Percentiles rank a stretch among this genome's conserved stretches.
Conservation (phyloP, 2,329 filamentous ascomycete genomes). For the Pseudocercospora ulei region DNA sequence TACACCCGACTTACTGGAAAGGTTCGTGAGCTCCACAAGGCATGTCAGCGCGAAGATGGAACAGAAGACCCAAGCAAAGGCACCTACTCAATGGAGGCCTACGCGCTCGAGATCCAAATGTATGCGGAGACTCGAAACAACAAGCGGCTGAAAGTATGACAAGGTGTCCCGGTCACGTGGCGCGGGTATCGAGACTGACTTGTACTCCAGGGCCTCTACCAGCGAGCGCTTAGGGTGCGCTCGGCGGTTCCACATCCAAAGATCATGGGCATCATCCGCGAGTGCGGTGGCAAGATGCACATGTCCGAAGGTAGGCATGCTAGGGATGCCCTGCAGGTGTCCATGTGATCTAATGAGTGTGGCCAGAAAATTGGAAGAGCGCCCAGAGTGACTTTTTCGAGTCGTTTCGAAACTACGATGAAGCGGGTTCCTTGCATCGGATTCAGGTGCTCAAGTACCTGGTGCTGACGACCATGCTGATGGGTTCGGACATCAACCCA, state of each 20-base stretch:
- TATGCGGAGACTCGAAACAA: slow-evolving; percentile 94
- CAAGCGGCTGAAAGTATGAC: slow-evolving; percentile 71
- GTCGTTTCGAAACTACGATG: slow-evolving; percentile 97
- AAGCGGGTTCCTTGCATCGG: slow-evolving; percentile 87
- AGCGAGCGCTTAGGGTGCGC: slow-evolving; percentile 79
- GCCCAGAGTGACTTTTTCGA: slow-evolving; percentile 98
- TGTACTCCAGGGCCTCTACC: slow-evolving; percentile 57
- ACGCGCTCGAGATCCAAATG: slow-evolving; percentile 97
- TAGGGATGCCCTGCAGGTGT: slow-evolving; percentile 23
- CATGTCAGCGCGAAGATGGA: slow-evolving; percentile 80
- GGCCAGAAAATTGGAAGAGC: slow-evolving; percentile 84
- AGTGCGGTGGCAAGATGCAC: slow-evolving; percentile 99
- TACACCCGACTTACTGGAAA: slow-evolving; percentile 72
- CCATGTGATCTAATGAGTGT: slow-evolving; percentile 22
- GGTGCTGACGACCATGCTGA: slow-evolving; percentile 92
- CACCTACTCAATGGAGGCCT: slow-evolving; percentile 90
- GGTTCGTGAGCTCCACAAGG: slow-evolving; percentile 74
- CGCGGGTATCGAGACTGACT: slow-evolving; percentile 13
- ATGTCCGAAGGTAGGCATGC: slow-evolving; percentile 66
- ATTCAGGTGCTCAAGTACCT: slow-evolving; percentile 98
- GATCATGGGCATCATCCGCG: slow-evolving; percentile 97
- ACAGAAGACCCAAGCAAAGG: slow-evolving; percentile 88
- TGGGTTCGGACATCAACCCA: slow-evolving; percentile 96
- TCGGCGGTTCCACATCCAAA: slow-evolving; percentile 98
- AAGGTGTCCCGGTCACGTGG: slow-evolving; percentile 13